Percentiles rank a stretch among this genome's conserved stretches.
Conservation (phyloP, 495 filamentous ascomycete species). For the Lindgomyces ingoldianus region DNA sequence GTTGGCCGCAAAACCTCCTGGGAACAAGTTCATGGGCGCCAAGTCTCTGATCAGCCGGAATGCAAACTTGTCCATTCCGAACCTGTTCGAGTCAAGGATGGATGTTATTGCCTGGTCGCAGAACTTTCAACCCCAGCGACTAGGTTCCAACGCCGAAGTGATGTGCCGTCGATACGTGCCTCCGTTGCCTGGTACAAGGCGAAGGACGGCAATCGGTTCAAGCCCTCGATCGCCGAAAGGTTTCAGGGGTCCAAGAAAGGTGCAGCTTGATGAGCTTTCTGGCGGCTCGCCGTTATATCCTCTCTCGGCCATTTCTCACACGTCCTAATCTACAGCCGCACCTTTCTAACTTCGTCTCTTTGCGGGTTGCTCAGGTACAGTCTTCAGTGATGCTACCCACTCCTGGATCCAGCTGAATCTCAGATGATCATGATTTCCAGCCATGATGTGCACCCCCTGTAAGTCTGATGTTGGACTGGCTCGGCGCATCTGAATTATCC, state of each 20-base stretch:
- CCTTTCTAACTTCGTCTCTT: background rate
- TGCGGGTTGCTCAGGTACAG: background rate
- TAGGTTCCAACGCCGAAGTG: conserved; percentile 17
- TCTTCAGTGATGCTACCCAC: background rate
- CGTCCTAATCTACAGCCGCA: background rate
- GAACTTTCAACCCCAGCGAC: conserved; percentile 7
- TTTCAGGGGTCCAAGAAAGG: conserved; percentile 5
- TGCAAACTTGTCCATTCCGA: conserved; percentile 16
- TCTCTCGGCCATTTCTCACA: background rate
- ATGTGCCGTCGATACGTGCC: conserved; percentile 23
- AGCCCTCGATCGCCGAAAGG: conserved; percentile 13
- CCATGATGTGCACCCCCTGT: conserved; percentile 18
- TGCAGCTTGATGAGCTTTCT: conserved; percentile 3
- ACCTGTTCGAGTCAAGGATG: conserved; percentile 9
- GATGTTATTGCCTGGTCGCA: conserved; percentile 4
- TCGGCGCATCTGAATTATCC: too few relatives aligned
- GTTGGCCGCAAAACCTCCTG: conserved; percentile 6
- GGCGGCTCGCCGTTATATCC: conserved; percentile 18
- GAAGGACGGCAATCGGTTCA: background rate
- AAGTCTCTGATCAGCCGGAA: conserved; percentile 39
- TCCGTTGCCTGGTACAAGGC: conserved; percentile 10
- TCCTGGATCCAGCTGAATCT: background rate
- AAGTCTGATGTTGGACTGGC: conserved; percentile 5
- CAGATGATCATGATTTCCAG: conserved; percentile 13
- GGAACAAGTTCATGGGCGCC: conserved; percentile 14